Conservation (phyloP, 2,329 filamentous ascomycete genomes). For the Xylariomycetidae sp. region DNA sequence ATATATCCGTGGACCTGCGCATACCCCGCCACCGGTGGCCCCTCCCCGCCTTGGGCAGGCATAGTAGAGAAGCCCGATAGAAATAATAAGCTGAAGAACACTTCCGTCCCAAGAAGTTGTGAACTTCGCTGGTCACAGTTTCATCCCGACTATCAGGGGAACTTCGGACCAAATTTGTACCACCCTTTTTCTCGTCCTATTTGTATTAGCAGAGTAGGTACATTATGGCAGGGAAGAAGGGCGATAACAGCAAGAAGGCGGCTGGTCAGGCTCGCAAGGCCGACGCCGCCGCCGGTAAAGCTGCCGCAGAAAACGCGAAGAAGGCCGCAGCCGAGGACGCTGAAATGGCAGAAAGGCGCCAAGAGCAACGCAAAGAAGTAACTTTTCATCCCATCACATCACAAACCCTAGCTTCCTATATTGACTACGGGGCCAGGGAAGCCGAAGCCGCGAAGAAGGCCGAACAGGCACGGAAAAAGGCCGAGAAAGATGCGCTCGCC, state of each 20-base stretch:
- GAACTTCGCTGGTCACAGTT: no score
- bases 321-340: conserved; percentile 63
- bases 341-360: conserved; percentile 79
- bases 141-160: no score
- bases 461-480: conserved; percentile 81
- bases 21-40: no score
- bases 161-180: no score
- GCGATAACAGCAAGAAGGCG: conserved; percentile 83
- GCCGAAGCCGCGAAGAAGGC: conserved; percentile 79
- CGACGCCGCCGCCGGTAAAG: conserved; percentile 76
- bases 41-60: no score
- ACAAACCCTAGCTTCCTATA: neutral
- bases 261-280: conserved; percentile 90
- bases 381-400: conserved; percentile 28
- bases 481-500: conserved; percentile 78
- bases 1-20: no score
- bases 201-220: no score
- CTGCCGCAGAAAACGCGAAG: conserved; percentile 64
- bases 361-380: conserved; percentile 88
- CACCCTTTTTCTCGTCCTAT: no score
- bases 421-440: conserved; percentile 53
- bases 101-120: no score
- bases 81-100: no score
- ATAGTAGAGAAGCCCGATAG: no score
- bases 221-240: conserved; percentile 70